Base-by-base conservation (phyloP, 2,329 filamentous ascomycete species). In the Pleomassaria siparia region DNA sequence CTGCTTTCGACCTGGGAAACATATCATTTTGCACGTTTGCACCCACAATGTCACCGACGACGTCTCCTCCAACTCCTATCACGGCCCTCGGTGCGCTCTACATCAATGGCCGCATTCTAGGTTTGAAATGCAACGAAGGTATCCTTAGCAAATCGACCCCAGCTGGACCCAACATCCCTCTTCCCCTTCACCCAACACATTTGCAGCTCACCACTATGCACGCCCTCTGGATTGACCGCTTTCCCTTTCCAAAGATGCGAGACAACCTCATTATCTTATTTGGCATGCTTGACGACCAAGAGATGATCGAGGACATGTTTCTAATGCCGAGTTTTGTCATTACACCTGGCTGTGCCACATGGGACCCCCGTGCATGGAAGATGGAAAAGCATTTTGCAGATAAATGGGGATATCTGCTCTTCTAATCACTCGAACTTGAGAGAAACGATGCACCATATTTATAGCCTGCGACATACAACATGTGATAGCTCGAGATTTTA, bases 161-260 rank as follows among this genome's bases (percentile, higher is more conserved):
- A n/a, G 53, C 48, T 2, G 51, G 45, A 20, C 39, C 50, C 13
- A 54, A 47, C 40, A 56, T 59, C 2, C 62, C 64, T 2, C 22
- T 44, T 4, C 30, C 59, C 1, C 48, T 74, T 13, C 66, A 51
- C n/a, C 71, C 72, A 6, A 73, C 69, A 11, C 44, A 52, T 7
- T 46, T 65, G 9, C 72, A 75, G 44, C 55, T 63, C 7, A 56
- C 54, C 2, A 60, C 61, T 3, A 54, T 67, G 16, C 72, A 75
- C 51, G 64, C 64, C 18, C 57, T 60, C 0, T 75, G 71, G 69
- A 65, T 74, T 37, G 72, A 75, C 47, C 62, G 70, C n/a, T 68
- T 74, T 24, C 72, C 72, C 0, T 73, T 74, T 40, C 72, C 70
- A 5, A 60, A 58, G 21, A 64, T 74, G 60, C 55, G 73, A n/a